Percentiles rank a stretch among this genome's conserved stretches.
Evolutionary conservation across 208 protist species (phyloP).

Genomic region (Crithidia mellificae): DNA sequence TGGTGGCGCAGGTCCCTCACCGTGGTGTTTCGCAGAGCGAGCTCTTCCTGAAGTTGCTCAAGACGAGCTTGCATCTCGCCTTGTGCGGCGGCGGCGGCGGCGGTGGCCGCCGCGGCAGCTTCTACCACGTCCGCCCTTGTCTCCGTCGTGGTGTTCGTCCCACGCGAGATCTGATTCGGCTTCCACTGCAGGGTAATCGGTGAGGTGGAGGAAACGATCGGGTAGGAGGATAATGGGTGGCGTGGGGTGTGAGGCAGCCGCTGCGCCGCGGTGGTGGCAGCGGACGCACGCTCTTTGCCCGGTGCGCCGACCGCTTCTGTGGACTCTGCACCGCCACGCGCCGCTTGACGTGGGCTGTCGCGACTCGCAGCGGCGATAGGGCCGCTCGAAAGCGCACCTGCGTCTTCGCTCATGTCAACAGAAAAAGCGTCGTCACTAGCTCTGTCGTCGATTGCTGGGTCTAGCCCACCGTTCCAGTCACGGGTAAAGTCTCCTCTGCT

Average conservation of each 20-base stretch:
- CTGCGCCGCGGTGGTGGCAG: not conserved
- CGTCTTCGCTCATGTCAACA: conserved; percentile 6
- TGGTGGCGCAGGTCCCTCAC: conserved; percentile 59
- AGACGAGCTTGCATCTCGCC: conserved; percentile 22
- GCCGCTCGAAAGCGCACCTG: no score
- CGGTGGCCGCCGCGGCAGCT: not conserved
- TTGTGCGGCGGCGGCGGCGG: not conserved
- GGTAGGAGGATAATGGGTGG: not conserved
- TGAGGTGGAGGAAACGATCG: conserved; percentile 4
- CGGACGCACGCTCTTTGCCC: no score
- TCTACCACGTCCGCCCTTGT: not conserved
- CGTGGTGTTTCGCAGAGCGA: conserved; percentile 45
- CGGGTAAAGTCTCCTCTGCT: not conserved
- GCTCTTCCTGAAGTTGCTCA: conserved; percentile 48
- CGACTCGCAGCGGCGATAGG: no score
- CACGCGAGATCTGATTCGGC: conserved; percentile 49
- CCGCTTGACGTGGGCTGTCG: no score
- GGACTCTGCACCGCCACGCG: no score
- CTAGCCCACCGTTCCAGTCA: not conserved
- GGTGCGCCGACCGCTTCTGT: no score
- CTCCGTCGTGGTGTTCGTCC: conserved; percentile 29
- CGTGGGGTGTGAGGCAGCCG: not conserved
- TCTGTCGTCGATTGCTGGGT: not conserved
- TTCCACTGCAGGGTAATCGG: conserved; percentile 27
- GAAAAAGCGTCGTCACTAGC: not conserved